A percentile compares a stretch with the other conserved stretches of the same genome.
phyloP scores from a whole-genome alignment of 805 yeast genomes.

The Ogataea siamensis region DNA sequence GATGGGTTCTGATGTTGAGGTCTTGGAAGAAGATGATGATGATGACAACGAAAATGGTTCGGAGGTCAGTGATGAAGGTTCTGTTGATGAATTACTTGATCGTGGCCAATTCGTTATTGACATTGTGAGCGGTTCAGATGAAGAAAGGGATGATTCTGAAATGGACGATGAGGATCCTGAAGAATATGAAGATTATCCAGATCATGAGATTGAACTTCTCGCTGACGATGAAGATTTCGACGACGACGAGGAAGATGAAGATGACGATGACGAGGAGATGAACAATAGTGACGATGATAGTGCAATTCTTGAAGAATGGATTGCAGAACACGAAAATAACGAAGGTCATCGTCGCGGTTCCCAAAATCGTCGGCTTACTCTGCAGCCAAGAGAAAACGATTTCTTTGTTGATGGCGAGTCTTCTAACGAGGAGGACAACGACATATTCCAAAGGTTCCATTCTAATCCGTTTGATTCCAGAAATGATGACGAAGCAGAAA shows the following conservation, averaged over 20 bases:
- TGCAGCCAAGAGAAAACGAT: conserved; percentile 10
- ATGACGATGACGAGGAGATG: conserved; percentile 25
- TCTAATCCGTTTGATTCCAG: conserved; percentile 10
- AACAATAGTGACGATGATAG: conserved; percentile 30
- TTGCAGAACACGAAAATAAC: conserved; percentile 30
- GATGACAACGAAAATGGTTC: conserved; percentile 25
- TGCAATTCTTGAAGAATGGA: conserved; percentile 33
- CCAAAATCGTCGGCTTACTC: conserved; percentile 4
- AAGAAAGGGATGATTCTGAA: conserved; percentile 21
- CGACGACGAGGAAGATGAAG: conserved; percentile 18
- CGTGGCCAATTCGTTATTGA: conserved; percentile 30
- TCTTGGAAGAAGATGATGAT: conserved; percentile 16
- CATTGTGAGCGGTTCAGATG: conserved; percentile 30
- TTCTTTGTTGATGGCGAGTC: conserved; percentile 16
- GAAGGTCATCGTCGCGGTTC: conserved; percentile 21
- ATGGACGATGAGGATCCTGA: conserved; percentile 26
- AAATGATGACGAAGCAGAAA: conserved; percentile 11
- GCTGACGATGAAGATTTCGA: conserved; percentile 18
- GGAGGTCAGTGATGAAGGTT: conserved; percentile 19
- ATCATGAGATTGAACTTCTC: conserved; percentile 20
- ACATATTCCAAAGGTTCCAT: conserved; percentile 13
- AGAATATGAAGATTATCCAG: conserved; percentile 21
- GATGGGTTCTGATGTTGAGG: conserved; percentile 9
- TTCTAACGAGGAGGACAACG: conserved; percentile 14
- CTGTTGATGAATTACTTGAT: conserved; percentile 27